Conservation (phyloP, 192 early-diverging fungal species). For the Podila clonocystis region DNA sequence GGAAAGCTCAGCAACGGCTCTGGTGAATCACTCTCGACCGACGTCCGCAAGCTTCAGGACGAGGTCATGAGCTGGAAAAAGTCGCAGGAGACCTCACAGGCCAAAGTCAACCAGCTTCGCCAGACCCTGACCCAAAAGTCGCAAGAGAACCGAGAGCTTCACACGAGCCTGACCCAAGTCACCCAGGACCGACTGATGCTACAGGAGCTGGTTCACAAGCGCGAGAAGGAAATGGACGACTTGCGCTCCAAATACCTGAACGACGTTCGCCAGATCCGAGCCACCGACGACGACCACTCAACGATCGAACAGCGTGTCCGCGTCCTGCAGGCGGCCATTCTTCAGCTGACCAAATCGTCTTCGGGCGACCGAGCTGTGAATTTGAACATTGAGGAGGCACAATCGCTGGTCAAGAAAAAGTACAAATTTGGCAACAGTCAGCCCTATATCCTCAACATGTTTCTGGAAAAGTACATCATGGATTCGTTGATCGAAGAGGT, state of each 20-base stretch:
- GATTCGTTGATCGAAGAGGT: conserved; percentile 58
- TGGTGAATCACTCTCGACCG: conserved; percentile 20
- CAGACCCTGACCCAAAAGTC: conserved; percentile 36
- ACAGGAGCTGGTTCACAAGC: conserved; percentile 49
- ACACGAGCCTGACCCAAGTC: conserved; percentile 33
- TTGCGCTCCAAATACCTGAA: conserved; percentile 49
- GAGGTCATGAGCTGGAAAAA: conserved; percentile 43
- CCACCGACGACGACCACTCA: conserved; percentile 55
- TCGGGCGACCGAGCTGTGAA: conserved; percentile 49
- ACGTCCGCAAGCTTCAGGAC: conserved; percentile 44
- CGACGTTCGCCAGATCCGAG: conserved; percentile 56
- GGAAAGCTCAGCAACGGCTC: conserved; percentile 7
- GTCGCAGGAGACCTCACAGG: conserved; percentile 35
- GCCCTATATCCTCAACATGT: conserved; percentile 55
- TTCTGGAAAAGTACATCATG: conserved; percentile 63
- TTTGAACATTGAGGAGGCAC: conserved; percentile 36
- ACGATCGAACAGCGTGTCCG: conserved; percentile 52
- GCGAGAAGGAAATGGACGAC: conserved; percentile 51
- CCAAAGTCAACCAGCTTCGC: conserved; percentile 27
- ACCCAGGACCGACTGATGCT: conserved; percentile 42
- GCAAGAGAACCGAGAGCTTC: conserved; percentile 42
- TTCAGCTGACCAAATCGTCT: conserved; percentile 46
- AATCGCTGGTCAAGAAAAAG: conserved; percentile 38
- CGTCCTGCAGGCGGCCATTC: conserved; percentile 43
- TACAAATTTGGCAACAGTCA: conserved; percentile 50